These are phyloP conservation scores for Xylaria longipes DNA, from an alignment of 495 filamentous ascomycete species.

Conservation along the genomic window DNA sequence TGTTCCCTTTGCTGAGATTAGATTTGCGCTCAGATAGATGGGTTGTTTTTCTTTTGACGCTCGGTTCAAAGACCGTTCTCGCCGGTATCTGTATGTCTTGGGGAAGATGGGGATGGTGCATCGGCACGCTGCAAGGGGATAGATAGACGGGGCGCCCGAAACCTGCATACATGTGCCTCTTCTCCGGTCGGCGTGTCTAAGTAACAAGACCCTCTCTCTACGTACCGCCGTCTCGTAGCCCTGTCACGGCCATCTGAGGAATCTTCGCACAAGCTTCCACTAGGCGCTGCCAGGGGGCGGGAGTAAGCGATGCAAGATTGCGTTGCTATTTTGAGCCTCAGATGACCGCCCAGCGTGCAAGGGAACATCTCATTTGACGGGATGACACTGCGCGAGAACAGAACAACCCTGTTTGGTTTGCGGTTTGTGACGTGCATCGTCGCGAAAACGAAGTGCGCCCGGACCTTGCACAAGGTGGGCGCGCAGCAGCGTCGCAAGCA, in stretches of 20 bases:
- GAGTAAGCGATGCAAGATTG: constrained; percentile 27
- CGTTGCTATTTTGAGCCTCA: constrained; percentile 27
- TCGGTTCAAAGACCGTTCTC: neutral
- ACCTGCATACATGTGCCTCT: constrained; percentile 7
- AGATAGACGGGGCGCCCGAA: constrained; percentile 17
- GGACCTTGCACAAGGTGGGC: constrained; percentile 19
- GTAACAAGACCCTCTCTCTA: constrained; percentile 9
- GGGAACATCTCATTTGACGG: constrained; percentile 15
- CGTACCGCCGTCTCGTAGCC: constrained; percentile 15
- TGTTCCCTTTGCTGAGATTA: neutral
- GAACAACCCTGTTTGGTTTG: constrained; percentile 6
- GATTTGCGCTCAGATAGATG: constrained; percentile 12
- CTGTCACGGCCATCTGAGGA: constrained; percentile 10
- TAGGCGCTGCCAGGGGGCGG: constrained; percentile 9
- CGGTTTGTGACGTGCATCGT: constrained; percentile 28
- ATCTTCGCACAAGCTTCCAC: constrained; percentile 21
- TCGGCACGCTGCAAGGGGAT: constrained; percentile 15
- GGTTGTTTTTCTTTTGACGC: constrained; percentile 10
- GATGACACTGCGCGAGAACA: constrained; percentile 13
- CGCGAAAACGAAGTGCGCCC: constrained; percentile 20
- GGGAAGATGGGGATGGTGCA: constrained; percentile 10
- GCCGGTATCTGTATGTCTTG: neutral
- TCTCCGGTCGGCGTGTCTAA: constrained; percentile 17
- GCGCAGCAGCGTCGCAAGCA: constrained; percentile 4
- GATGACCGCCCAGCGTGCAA: neutral